These are phyloP conservation scores for Scheffersomyces illinoinensis DNA, from an alignment of 1,139 yeast genomes.

Conservation along the genomic window DNA sequence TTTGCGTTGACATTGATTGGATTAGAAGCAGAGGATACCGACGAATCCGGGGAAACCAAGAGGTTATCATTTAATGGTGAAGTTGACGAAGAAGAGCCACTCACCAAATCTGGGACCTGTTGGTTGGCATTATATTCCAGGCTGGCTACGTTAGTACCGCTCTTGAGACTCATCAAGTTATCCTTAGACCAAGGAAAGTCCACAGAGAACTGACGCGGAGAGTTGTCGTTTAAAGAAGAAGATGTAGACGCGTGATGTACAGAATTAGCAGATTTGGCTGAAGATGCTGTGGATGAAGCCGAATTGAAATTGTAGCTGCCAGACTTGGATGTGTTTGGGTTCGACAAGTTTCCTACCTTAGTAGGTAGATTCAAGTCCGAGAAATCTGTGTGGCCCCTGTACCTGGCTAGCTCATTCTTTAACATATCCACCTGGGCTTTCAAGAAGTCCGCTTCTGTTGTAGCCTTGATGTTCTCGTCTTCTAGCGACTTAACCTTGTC, in stretches of 20 bases:
- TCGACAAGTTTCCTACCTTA: conserved; percentile 32
- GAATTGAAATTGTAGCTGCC: conserved; percentile 16
- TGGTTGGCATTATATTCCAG: conserved; percentile 5
- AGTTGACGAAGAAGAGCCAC: conserved; percentile 34
- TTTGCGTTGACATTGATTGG: conserved; percentile 6
- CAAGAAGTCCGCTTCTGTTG: conserved; percentile 71
- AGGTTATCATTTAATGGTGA: conserved; percentile 45
- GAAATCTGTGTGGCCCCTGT: conserved; percentile 49
- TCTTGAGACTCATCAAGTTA: conserved; percentile 13
- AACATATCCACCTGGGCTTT: conserved; percentile 75
- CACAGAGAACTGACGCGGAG: conserved; percentile 17
- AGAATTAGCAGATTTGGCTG: conserved; percentile 15
- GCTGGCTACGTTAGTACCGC: conserved; percentile 1
- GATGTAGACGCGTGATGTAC: conserved; percentile 6
- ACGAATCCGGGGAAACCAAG: conserved; percentile 37
- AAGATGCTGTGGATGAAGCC: conserved; percentile 13
- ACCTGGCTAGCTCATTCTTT: conserved; percentile 68
- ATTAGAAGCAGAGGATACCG: conserved; percentile 13
- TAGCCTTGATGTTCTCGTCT: conserved; percentile 61
- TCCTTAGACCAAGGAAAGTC: conserved; percentile 40
- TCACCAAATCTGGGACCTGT: conserved; percentile 37
- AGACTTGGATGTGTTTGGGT: conserved; percentile 17
- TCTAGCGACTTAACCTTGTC: conserved; percentile 73
- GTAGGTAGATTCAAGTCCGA: conserved; percentile 37
- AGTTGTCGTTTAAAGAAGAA: conserved; percentile 11